Evolutionary conservation across 768 basidiomycete genomes (phyloP), one percentile per base, ranked within the genome.

Genomic region (Mycena crocata): DNA sequence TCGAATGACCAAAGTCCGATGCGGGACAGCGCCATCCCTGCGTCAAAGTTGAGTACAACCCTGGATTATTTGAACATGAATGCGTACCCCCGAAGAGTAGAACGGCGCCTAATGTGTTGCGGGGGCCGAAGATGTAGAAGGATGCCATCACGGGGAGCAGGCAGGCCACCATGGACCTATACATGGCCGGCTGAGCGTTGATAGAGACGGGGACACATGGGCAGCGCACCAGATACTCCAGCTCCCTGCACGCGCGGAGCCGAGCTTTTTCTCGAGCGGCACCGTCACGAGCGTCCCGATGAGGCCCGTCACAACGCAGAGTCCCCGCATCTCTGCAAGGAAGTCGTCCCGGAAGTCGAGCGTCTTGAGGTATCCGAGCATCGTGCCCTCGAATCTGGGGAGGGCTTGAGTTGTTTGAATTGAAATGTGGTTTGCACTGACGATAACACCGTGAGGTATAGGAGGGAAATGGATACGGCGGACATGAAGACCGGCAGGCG

Each of bases 1-100:
- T 88, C 87, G 71, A 88, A 87, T 0, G 81, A 78, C 85, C 86
- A 87, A 0, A 88, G 77, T 0, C 85, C 85, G 34, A 85, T 79
- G 9, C 84, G 75, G 0, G 81, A 82, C 2, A 83, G 69, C 5
- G 84, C 83, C 80, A 87, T 83, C 17, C 85, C 84, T 80, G 60
- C 30, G 24, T 4, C 57, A 24, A 39, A 5, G 23, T 35, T 8
- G 10, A 8, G 7, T 28, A 35, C 24, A 31, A 10, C 51, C 12
- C 28, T 13, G 32, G 37, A 24, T 54, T 10, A 13, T 8, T 15
- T 17, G 51, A 30, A 57, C 77, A 26, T n/a, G n/a, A n/a, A n/a
- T n/a, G n/a, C n/a, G n/a, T 35, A 80, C 83, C 83, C 10, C 81
- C 80, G 52, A 87, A 86, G 6, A 86, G 80, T 17, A 87, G 62